phyloP scores from a whole-genome alignment of 306 rosid species.

The Dicorynia guianensis region DNA sequence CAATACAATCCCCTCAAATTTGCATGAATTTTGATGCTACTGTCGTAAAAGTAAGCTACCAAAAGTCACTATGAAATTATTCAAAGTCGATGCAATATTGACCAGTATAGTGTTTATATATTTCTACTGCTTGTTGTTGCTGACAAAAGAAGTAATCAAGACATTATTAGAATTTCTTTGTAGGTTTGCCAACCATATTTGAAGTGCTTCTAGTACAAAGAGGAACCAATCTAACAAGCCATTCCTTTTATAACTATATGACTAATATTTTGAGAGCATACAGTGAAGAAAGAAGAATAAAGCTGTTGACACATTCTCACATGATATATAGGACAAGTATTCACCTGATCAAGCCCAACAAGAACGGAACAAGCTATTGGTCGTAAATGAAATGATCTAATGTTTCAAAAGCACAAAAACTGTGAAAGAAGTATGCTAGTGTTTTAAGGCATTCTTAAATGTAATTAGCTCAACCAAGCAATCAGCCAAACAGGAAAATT shows the following conservation, averaged over 20 bases:
- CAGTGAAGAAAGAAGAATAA: not conserved
- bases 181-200: not conserved
- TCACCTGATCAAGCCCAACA: slow-evolving; percentile 11
- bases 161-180: not conserved
- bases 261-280: slow-evolving; percentile 3
- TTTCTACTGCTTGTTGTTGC: too few relatives aligned
- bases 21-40: not conserved
- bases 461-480: slow-evolving; percentile 2
- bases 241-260: not conserved
- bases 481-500: not conserved
- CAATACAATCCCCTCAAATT: not conserved
- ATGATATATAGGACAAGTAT: not conserved
- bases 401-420: not conserved
- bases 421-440: not conserved
- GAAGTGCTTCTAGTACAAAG: not conserved
- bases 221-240: slow-evolving; percentile 13
- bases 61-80: slow-evolving; percentile 14
- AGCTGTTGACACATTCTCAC: not conserved
- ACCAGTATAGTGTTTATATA: not conserved
- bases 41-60: not conserved
- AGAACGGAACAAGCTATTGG: not conserved
- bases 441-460: not conserved
- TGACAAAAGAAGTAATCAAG: too few relatives aligned
- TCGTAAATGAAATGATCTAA: slow-evolving; percentile 5
- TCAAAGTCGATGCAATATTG: slow-evolving; percentile 13